These are phyloP conservation scores for Daldinia vernicosa DNA, from an alignment of 495 filamentous ascomycete species.

Conservation along the genomic window DNA sequence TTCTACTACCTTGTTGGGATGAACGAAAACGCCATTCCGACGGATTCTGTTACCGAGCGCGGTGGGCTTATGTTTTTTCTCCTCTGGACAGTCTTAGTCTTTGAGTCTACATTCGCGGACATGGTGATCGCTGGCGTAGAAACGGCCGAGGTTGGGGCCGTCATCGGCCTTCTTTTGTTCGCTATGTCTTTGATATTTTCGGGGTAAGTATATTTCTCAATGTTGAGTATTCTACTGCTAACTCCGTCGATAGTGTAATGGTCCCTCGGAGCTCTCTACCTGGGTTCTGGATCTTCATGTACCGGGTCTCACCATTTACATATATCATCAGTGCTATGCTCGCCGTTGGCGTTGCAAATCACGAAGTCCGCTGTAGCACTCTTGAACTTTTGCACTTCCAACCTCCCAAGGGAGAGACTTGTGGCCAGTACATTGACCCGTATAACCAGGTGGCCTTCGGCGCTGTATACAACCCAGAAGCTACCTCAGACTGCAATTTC, in stretches of 20 bases:
- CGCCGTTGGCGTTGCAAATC: constrained; percentile 60
- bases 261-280: constrained; percentile 61
- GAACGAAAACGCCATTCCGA: constrained; percentile 70
- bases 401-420: constrained; percentile 60
- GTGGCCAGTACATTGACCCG: constrained; percentile 56
- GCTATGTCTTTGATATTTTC: constrained; percentile 18
- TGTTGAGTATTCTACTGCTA: constrained; percentile 39
- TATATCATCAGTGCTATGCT: constrained; percentile 65
- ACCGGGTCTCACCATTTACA: constrained; percentile 69
- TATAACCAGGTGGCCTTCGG: constrained; percentile 57
- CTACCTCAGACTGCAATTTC: constrained; percentile 61
- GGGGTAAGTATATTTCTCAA: not conserved
- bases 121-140: constrained; percentile 73
- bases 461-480: constrained; percentile 57
- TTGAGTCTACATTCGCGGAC: constrained; percentile 72
- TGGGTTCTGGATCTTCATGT: constrained; percentile 77
- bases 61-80: constrained; percentile 74
- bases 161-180: constrained; percentile 52
- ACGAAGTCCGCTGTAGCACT: constrained; percentile 56
- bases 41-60: constrained; percentile 62
- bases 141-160: constrained; percentile 68
- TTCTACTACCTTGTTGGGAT: constrained; percentile 87
- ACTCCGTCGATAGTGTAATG: constrained; percentile 52
- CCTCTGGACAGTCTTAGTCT: constrained; percentile 70
- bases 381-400: constrained; percentile 61